Evolutionary conservation across 441 rosid genomes (phyloP).

Genomic region (Syzygium malaccense): DNA sequence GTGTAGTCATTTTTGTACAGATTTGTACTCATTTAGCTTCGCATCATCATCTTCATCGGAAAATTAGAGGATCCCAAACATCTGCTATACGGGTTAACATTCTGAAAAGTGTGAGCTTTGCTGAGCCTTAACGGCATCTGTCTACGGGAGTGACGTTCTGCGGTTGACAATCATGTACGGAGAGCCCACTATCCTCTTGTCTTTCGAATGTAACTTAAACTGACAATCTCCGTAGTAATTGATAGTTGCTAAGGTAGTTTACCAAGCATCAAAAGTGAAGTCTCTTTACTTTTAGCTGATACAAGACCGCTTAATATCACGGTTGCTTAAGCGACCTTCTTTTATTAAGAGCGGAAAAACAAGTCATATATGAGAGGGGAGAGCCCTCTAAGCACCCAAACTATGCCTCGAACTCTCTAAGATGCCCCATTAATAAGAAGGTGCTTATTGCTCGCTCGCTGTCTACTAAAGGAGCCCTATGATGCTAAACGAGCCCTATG

Average conservation of each 20-base stretch:
- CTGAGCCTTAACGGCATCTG: background rate
- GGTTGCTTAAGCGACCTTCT: background rate
- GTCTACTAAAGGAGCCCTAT: background rate
- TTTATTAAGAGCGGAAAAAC: background rate
- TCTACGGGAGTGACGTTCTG: background rate
- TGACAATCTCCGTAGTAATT: background rate
- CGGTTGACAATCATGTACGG: background rate
- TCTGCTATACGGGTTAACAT: background rate
- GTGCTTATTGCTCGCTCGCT: background rate
- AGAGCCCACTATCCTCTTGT: background rate
- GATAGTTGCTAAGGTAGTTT: background rate
- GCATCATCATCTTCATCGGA: background rate
- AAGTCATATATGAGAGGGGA: background rate
- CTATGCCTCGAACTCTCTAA: background rate
- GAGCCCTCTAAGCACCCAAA: background rate
- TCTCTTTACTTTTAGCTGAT: background rate
- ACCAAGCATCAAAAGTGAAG: background rate
- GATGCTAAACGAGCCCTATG: background rate
- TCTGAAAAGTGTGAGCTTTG: background rate
- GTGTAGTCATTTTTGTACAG: background rate
- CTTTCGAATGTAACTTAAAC: background rate
- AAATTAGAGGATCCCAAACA: background rate
- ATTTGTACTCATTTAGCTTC: background rate
- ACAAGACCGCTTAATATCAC: background rate
- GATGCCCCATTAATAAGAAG: background rate